These are phyloP conservation scores for Didymella pomorum DNA, from an alignment of 2,329 filamentous ascomycete genomes.

Conservation along the genomic window DNA sequence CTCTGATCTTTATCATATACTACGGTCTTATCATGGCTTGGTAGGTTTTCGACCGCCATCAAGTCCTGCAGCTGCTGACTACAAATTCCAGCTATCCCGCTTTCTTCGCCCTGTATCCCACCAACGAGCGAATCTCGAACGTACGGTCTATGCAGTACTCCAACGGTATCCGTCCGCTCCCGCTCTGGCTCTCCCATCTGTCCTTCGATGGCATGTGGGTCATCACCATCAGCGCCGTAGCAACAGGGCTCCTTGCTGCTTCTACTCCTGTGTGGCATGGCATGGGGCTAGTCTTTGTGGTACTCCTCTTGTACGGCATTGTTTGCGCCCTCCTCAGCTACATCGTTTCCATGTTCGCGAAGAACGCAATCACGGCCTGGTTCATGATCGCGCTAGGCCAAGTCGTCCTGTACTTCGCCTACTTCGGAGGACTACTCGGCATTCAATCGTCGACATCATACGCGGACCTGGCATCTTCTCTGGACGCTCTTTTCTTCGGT, in stretches of 20 bases:
- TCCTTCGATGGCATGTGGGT: slow-evolving; percentile 79
- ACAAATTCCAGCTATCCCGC: slow-evolving; percentile 77
- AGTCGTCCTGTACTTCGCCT: slow-evolving; percentile 59
- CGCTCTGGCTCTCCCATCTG: slow-evolving; percentile 84
- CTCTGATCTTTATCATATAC: slow-evolving; percentile 60
- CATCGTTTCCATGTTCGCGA: slow-evolving; percentile 78
- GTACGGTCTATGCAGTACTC: slow-evolving; percentile 87
- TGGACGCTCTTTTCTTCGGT: slow-evolving; percentile 35
- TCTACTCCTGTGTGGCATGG: slow-evolving; percentile 71
- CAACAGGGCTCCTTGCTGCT: slow-evolving; percentile 69
- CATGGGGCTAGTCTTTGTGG: slow-evolving; percentile 78
- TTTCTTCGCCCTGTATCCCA: slow-evolving; percentile 87
- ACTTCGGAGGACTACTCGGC: slow-evolving; percentile 47
- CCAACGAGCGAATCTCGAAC: slow-evolving; percentile 76
- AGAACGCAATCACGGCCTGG: slow-evolving; percentile 76
- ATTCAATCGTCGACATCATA: slow-evolving; percentile 31
- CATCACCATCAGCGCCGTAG: slow-evolving; percentile 70
- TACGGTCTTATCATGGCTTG: slow-evolving; percentile 74
- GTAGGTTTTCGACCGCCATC: slow-evolving; percentile 50
- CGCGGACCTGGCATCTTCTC: slow-evolving; percentile 25
- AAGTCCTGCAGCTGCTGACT: slow-evolving; percentile 52
- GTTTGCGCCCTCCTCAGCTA: slow-evolving; percentile 79
- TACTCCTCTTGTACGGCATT: slow-evolving; percentile 81
- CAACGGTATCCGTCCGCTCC: slow-evolving; percentile 81
- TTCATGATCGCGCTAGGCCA: slow-evolving; percentile 73